Conservation (phyloP, 768 basidiomycete species). For the Phanerochaete carnosa region DNA sequence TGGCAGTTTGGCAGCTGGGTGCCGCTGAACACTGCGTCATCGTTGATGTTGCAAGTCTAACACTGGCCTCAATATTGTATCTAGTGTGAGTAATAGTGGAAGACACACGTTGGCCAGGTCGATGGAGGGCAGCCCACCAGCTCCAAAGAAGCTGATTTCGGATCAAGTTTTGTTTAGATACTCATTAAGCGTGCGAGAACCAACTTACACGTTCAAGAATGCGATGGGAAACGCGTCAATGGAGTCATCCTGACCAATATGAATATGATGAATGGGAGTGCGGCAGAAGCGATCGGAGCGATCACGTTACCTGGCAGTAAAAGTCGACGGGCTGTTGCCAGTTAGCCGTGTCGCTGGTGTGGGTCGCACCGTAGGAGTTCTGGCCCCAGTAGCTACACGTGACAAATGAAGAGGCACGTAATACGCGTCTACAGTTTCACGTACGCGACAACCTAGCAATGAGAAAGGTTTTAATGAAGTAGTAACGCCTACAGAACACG, state of each 20-base stretch:
- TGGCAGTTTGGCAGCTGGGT: slow-evolving; percentile 61
- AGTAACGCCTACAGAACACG: not conserved
- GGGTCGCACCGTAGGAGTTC: slow-evolving; percentile 55
- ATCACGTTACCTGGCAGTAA: slow-evolving; percentile 46
- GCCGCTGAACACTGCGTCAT: slow-evolving; percentile 57
- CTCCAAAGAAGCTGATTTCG: slow-evolving; percentile 42
- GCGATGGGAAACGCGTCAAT: slow-evolving; percentile 61
- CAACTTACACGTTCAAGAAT: slow-evolving; percentile 42
- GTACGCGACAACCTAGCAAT: slow-evolving; percentile 8
- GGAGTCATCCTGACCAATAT: slow-evolving; percentile 43
- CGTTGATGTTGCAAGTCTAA: slow-evolving; percentile 60
- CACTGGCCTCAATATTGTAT: not conserved
- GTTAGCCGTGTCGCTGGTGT: slow-evolving; percentile 36
- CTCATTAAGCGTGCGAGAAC: not conserved
- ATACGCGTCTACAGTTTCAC: not conserved
- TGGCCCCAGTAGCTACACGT: slow-evolving; percentile 49
- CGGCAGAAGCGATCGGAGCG: not conserved
- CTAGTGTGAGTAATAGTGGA: not conserved
- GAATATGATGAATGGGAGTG: not conserved
- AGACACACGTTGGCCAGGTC: slow-evolving; percentile 54
- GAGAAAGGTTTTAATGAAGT: not conserved
- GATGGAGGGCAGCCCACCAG: slow-evolving; percentile 54
- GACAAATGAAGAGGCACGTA: not conserved
- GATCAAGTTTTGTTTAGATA: not conserved
- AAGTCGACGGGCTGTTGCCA: slow-evolving; percentile 49